Evolutionary conservation across 2,329 filamentous ascomycete genomes (phyloP), one percentile per base, ranked within the genome.

Genomic region (Epichloe aotearoae): DNA sequence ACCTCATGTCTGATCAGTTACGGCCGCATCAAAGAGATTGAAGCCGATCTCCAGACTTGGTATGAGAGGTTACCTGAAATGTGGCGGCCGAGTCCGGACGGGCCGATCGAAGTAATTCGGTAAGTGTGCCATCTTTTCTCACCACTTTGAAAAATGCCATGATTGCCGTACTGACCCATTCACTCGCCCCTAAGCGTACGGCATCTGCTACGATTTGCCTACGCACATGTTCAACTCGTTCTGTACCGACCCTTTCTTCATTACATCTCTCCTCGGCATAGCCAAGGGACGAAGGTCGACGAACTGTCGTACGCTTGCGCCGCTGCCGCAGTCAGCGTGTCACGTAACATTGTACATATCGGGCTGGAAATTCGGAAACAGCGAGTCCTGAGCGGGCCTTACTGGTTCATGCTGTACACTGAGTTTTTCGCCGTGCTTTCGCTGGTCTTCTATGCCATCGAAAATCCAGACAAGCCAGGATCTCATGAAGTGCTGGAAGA

Each of bases 351-450:
- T 54, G 79, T 93, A 36, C 86, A 90, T 60, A 88, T 91, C 52
- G 84, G 83, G 4, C 76, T 81, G 20, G 84, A 89, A 60, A 90
- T 90, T 71, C 82, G 84, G 56, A 83, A 82, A 61, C 79, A 84
- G 59, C 79, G 83, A 4, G 72, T 88, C 6, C 71, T 93, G n/a
- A 83, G 84, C 54, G 88, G 87, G 1, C 84, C 86, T 0, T 90
- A 88, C 65, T 93, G 87, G 87, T 91, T 91, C 61, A 85, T 86
- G 57, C 80, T 91, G 62, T 91, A 88, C 62, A 88, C 86, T 2
- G 84, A 86, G 15, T 90, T 88, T 67, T 90, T 89, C 62, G 83
- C 85, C 14, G 84, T 91, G 34, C 71, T 93, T 34, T 87, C 87
- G 0, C 71, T 93, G 44, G 73, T 91, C 1, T 93, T 88, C 61